Base-by-base conservation (phyloP, 805 yeast genomes). In the Pichia cephalocereana region DNA sequence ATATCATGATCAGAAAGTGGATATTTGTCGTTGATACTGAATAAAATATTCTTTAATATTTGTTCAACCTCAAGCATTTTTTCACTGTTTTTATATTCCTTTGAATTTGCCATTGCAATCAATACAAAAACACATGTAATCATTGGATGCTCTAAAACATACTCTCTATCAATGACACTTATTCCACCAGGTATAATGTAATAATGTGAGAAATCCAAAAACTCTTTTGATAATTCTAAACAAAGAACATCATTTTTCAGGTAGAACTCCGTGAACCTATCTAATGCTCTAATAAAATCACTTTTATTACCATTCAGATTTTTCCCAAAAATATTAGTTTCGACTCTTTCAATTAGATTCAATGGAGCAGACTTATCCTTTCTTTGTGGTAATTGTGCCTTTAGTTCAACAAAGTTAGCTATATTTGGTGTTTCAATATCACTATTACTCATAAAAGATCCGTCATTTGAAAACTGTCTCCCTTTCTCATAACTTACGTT, bases 151-250 rank as follows among this genome's bases (percentile, higher is more conserved):
- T 68, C 66, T 17, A 63, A 54, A 6, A 75, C 82, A 56, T 74
- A 79, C 11, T 63, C 63, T 38, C 70, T 58, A 39, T 71, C 67
- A 12, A 78, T 69, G 32, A 69, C 70, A 37, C 69, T 74, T n/a
- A 77, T 68, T 6, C 82, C 82, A 11, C 82, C 82, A 2, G 83
- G 83, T 6, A 77, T 73, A 41, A 79, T 76, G 80, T 82, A 79
- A 56, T 74, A 76, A 55, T 76, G 81, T 4, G 83, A 77, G 40
- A 71, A 72, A 17, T 69, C 71, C 37, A 78, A 58, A 51, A 78
- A 79, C 28, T 72, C 71, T 48, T 69, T 67, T 0, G 77, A 72
- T 31, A 79, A 57, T 41, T 65, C 62, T 8, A 75, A 60, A 53
- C 79, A 75, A 7, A 77, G 57, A 10, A 55, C 52, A 50, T 69